Conservation (phyloP, 2,329 filamentous ascomycete species). For the Metarhizium robertsii region DNA sequence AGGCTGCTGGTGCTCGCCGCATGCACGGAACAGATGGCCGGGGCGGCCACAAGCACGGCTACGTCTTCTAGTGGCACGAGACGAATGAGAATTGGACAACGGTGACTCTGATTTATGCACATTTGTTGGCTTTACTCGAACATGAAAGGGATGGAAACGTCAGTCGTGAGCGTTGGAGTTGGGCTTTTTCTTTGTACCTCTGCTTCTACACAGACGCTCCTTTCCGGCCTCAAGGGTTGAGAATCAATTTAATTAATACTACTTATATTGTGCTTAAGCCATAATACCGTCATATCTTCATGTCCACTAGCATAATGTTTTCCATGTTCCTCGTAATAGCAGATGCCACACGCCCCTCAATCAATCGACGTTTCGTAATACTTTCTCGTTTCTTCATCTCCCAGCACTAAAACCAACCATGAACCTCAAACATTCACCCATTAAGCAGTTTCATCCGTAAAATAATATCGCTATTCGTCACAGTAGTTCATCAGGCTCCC, state of each 20-base stretch:
- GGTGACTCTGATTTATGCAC: not conserved
- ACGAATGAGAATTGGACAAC: not conserved
- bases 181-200: not conserved
- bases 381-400: not conserved
- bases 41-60: constrained; percentile 29
- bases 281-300: not conserved
- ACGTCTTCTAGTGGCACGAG: not conserved
- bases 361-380: not conserved
- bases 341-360: not conserved
- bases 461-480: not conserved
- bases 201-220: not conserved
- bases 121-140: not conserved
- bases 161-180: not conserved
- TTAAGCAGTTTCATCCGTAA: not conserved
- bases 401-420: not conserved
- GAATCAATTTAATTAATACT: not conserved
- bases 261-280: not conserved
- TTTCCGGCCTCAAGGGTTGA: not conserved
- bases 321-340: not conserved
- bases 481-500: constrained; percentile 6
- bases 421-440: not conserved
- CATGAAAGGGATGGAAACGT: not conserved
- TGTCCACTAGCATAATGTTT: not conserved
- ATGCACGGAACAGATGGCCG: constrained; percentile 69
- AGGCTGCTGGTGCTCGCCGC: constrained; percentile 64